Base-by-base conservation (phyloP, 176 grass and related monocot genomes). In the Phoenix roebelenii region DNA sequence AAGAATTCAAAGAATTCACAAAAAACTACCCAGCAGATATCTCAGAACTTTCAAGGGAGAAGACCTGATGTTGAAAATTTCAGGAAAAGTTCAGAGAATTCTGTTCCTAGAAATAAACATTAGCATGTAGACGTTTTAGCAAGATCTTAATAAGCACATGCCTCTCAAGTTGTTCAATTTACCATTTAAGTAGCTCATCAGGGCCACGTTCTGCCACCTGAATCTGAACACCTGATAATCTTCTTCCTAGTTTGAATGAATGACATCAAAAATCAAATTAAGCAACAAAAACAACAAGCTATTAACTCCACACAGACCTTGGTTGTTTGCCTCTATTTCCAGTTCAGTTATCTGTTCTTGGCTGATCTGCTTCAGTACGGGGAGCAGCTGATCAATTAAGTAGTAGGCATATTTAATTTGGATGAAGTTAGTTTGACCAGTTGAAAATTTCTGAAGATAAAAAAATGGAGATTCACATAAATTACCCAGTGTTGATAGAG, bases 261-360 rank as follows among this genome's bases (percentile, higher is more conserved):
- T 15, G 58, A 28, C 35, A 76, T 63, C 22, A 71, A 63, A 65
- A 55, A 60, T 55, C 58, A 48, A 60, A 49, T 50, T 23, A 18
- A 71, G 64, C 25, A 58, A 22, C 14, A 50, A 55, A 18, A 51
- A 29, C 2, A 62, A 29, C 18, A 55, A 63, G 35, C 18, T 23
- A 55, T 49, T 51, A 61, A 59, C 63, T 51, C 25, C 9, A 57
- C 29, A 70, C 67, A 65, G 64, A 99, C 94, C 88, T 93, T 99
- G 88, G 73, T 81, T 88, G 61, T 83, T 78, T 26, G 85, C 82
- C 80, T 99, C 88, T 49, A 89, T 69, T 81, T 93, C 94, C 64
- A 99, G 65, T 67, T 99, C 94, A 79, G 88, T 85, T 68, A 93
- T 82, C 25, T 93, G 88, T 50, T 93, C 85, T 66, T 83, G 79